phyloP scores from a whole-genome alignment of 768 basidiomycete species.

The Russula virescens region DNA sequence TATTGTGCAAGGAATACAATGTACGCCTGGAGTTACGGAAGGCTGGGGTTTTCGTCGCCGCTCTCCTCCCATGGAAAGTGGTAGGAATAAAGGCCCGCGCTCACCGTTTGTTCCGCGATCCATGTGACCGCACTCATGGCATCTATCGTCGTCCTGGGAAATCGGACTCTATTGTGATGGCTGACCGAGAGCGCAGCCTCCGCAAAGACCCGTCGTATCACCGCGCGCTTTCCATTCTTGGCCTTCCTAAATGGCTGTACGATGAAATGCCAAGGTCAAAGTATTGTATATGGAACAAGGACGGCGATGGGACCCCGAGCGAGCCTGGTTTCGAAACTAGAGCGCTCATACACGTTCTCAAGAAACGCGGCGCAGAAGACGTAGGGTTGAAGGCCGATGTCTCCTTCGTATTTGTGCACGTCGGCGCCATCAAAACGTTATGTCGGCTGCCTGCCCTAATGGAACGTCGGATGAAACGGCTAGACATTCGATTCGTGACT shows the following conservation, averaged over 20 bases:
- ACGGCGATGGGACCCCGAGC: slow-evolving; percentile 11
- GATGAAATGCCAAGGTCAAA: slow-evolving; percentile 7
- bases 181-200: slow-evolving; percentile 3
- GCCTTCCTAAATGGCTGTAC: slow-evolving; percentile 18
- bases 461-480: slow-evolving; percentile 40
- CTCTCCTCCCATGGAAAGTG: slow-evolving; percentile 45
- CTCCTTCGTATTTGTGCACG: slow-evolving; percentile 60
- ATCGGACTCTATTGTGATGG: neutral
- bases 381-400: slow-evolving; percentile 31
- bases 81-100: slow-evolving; percentile 32
- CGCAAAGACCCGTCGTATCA: slow-evolving; percentile 13
- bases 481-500: slow-evolving; percentile 53
- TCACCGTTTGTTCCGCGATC: slow-evolving; percentile 7
- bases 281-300: slow-evolving; percentile 22
- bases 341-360: slow-evolving; percentile 11
- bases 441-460: slow-evolving; percentile 45
- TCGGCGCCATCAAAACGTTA: slow-evolving; percentile 47
- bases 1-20: slow-evolving; percentile 36
- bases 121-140: slow-evolving; percentile 7
- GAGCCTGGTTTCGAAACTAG: slow-evolving; percentile 11
- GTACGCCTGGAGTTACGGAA: slow-evolving; percentile 37
- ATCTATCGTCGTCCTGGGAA: neutral
- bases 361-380: slow-evolving; percentile 14
- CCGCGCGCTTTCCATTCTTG: slow-evolving; percentile 19
- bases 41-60: slow-evolving; percentile 35